These are phyloP conservation scores for Echria macrotheca DNA, from an alignment of 495 filamentous ascomycete species.

Conservation along the genomic window DNA sequence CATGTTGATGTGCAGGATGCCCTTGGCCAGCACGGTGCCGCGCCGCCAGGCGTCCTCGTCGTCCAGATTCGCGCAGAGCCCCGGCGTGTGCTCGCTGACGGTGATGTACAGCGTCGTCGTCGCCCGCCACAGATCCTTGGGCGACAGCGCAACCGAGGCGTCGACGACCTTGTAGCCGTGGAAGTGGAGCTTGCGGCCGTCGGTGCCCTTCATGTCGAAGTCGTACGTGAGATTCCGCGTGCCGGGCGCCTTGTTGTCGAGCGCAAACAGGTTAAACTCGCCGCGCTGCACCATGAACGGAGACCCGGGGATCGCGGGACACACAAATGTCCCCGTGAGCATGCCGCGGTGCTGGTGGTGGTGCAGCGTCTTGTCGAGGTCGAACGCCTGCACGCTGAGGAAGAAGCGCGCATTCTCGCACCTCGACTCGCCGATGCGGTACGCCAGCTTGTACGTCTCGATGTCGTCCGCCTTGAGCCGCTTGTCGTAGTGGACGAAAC, in stretches of 20 bases:
- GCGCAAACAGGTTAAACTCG: slow-evolving; percentile 53
- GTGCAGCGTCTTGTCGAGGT: slow-evolving; percentile 37
- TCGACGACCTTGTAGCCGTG: slow-evolving; percentile 60
- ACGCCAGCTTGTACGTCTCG: slow-evolving; percentile 52
- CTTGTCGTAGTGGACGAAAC: slow-evolving; percentile 50
- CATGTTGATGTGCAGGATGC: slow-evolving; percentile 53
- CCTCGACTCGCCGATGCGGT: slow-evolving; percentile 44
- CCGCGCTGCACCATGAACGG: slow-evolving; percentile 58
- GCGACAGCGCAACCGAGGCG: slow-evolving; percentile 50
- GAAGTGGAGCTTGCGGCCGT: slow-evolving; percentile 49
- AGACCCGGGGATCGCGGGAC: slow-evolving; percentile 47
- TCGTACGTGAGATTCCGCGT: slow-evolving; percentile 56
- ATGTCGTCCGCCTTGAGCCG: slow-evolving; percentile 40
- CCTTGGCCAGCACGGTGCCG: slow-evolving; percentile 47
- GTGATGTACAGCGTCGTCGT: slow-evolving; percentile 60
- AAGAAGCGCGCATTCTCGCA: slow-evolving; percentile 56
- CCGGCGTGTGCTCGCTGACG: slow-evolving; percentile 33
- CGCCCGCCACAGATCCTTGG: slow-evolving; percentile 52
- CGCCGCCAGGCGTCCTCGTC: slow-evolving; percentile 34
- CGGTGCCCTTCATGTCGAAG: slow-evolving; percentile 51
- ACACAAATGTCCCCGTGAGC: slow-evolving; percentile 60
- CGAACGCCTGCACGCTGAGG: slow-evolving; percentile 52
- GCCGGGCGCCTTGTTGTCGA: slow-evolving; percentile 48
- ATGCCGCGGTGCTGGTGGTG: slow-evolving; percentile 48
- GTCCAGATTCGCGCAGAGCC: slow-evolving; percentile 27